Evolutionary conservation across 805 yeast genomes (phyloP).

Genomic region (Teunomyces barrocoloradensis): DNA sequence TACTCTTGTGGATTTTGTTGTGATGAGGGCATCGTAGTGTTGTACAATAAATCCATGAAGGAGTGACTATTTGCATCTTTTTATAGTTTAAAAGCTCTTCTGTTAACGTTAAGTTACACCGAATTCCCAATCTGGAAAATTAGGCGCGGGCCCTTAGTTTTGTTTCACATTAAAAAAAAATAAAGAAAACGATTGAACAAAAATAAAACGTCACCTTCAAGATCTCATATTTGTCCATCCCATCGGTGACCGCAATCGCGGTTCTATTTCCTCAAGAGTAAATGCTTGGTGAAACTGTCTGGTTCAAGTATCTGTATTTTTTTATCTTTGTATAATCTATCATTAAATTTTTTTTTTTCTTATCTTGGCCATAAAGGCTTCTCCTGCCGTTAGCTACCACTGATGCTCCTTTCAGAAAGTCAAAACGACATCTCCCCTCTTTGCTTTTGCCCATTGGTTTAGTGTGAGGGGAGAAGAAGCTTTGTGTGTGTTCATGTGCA

Average conservation of each 20-base stretch:
- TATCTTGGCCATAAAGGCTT: neutral
- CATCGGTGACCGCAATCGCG: too few relatives aligned
- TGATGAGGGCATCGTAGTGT: neutral
- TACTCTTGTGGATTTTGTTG: constrained; percentile 8
- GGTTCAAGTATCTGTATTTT: neutral
- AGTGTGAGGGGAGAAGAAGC: neutral
- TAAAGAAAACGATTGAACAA: neutral
- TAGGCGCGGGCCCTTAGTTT: neutral
- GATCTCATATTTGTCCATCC: too few relatives aligned
- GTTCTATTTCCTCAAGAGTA: too few relatives aligned
- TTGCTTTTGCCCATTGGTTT: neutral
- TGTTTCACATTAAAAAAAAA: neutral
- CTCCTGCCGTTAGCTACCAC: constrained; percentile 3
- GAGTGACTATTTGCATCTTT: neutral
- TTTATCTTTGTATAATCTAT: neutral
- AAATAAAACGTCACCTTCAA: neutral
- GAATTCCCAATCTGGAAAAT: constrained; percentile 3
- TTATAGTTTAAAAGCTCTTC: neutral
- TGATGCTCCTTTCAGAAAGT: neutral
- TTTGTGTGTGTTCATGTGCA: too few relatives aligned
- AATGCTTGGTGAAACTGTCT: too few relatives aligned
- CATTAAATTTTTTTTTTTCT: neutral
- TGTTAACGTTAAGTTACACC: constrained; percentile 4
- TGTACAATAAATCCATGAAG: neutral
- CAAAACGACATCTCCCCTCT: neutral